phyloP scores from a whole-genome alignment of 805 yeast genomes.

The Naumovozyma castellii region DNA sequence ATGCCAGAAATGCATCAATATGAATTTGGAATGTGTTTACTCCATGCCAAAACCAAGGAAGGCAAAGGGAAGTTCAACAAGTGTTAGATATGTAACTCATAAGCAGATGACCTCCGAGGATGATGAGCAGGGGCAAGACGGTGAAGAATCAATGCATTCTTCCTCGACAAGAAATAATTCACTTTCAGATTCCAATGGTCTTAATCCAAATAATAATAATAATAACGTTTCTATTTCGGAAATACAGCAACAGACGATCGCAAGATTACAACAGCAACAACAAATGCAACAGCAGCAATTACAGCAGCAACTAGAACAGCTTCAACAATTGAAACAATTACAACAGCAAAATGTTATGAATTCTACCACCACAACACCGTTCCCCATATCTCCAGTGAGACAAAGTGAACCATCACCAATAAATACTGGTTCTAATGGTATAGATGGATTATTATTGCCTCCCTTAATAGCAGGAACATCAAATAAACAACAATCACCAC shows the following conservation, averaged over 20 bases:
- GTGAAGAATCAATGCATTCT: not conserved
- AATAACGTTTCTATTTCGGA: not conserved
- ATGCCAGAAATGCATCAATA: constrained; percentile 69
- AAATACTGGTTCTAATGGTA: too few relatives aligned
- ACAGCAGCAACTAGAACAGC: constrained; percentile 16
- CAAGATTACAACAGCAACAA: constrained; percentile 21
- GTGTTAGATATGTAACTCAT: not conserved
- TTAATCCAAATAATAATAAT: not conserved
- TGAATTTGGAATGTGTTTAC: constrained; percentile 73
- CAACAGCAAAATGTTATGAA: constrained; percentile 8
- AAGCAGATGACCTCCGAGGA: not conserved
- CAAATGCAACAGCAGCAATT: constrained; percentile 3
- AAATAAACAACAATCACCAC: not conserved
- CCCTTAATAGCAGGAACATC: constrained; percentile 15
- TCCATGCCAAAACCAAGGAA: constrained; percentile 23
- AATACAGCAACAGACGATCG: not conserved
- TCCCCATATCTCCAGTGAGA: not conserved
- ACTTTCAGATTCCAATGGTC: not conserved
- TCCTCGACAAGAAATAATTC: not conserved
- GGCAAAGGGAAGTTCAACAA: not conserved
- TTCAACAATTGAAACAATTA: constrained; percentile 21
- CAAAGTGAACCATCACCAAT: too few relatives aligned
- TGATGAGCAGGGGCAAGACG: not conserved
- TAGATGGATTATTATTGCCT: constrained; percentile 19
- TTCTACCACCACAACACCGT: not conserved